Evolutionary conservation across 495 filamentous ascomycete genomes (phyloP), one percentile per base, ranked within the genome.

Genomic region (Podospora anserina): DNA sequence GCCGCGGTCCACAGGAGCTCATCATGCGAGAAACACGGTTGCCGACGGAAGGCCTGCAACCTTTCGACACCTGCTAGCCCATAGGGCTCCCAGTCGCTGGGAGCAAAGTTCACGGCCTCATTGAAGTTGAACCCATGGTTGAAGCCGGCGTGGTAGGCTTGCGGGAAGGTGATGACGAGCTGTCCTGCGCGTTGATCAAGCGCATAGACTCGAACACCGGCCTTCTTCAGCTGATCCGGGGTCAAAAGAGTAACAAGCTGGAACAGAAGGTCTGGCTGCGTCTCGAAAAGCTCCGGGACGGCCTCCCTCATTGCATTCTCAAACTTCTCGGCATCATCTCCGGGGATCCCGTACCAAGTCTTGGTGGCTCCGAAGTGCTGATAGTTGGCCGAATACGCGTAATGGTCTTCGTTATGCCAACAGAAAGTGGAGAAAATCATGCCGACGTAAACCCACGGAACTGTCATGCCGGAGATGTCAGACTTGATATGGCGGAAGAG

Each of bases 391-490:
- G 95, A 99, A 77, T 99, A 99, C 0, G 95, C 88, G 73, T 96
- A 97, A 73, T 99, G 95, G 76, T 99, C 95, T 76, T 99, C 95
- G 69, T 96, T 96, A 75, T 99, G 95, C 95, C 95, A 99, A 78
- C 95, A 99, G 76, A 99, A 99, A 3, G 94, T 97, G 3, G 95
- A 98, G 78, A 99, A 99, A 73, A 93, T 96, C 95, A 99, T 99
- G 68, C 95, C 95, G n/a, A 99, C 96, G 76, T 99, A 99, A 5
- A 98, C 88, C 95, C 95, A 99, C 18, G 95, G 95, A 5, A 99
- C 94, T 0, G 95, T 99, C 95, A 99, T 99, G 44, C 95, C 95
- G n/a, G 95, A 97, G 67, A 99, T 94, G 78, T 99, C 95, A 0
- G 94, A 91, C 76, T 98, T 98, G 83, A 98, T 97, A 76, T 99